Percentiles rank a stretch among this genome's conserved stretches.
These are phyloP conservation scores for Wickerhamomyces silvicola DNA, from an alignment of 805 yeast genomes.

Conservation along the genomic window DNA sequence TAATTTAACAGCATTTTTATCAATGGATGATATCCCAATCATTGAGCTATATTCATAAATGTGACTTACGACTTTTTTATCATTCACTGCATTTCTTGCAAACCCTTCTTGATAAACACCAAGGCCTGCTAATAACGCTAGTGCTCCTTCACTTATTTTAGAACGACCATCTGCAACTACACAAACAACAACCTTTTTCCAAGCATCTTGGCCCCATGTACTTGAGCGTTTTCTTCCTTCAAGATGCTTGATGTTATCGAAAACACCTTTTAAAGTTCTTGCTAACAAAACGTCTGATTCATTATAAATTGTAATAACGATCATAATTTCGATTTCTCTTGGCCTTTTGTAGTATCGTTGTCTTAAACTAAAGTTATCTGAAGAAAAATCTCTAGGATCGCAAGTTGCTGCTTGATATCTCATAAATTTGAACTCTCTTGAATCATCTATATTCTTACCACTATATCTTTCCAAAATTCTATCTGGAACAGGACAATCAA, in stretches of 20 bases:
- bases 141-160: slow-evolving; percentile 71
- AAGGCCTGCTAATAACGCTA: slow-evolving; percentile 73
- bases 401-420: slow-evolving; percentile 93
- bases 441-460: slow-evolving; percentile 34
- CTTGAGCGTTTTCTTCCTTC: slow-evolving; percentile 56
- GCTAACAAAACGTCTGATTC: slow-evolving; percentile 81
- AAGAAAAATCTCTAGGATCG: slow-evolving; percentile 68
- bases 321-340: slow-evolving; percentile 76
- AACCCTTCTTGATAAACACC: slow-evolving; percentile 95
- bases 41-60: slow-evolving; percentile 90
- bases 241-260: slow-evolving; percentile 77
- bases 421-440: slow-evolving; percentile 71
- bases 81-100: slow-evolving; percentile 87
- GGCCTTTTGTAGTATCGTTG: slow-evolving; percentile 75
- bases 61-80: slow-evolving; percentile 74
- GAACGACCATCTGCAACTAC: slow-evolving; percentile 90
- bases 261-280: slow-evolving; percentile 82
- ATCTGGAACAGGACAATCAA: slow-evolving; percentile 85
- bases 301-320: slow-evolving; percentile 85
- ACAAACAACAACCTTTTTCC: slow-evolving; percentile 90
- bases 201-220: slow-evolving; percentile 91
- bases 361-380: slow-evolving; percentile 67
- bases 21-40: slow-evolving; percentile 71
- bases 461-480: slow-evolving; percentile 50
- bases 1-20: slow-evolving; percentile 58